Base-by-base conservation (phyloP, 1,284 basidiomycete genomes). In the Clitocybe nebularis region DNA sequence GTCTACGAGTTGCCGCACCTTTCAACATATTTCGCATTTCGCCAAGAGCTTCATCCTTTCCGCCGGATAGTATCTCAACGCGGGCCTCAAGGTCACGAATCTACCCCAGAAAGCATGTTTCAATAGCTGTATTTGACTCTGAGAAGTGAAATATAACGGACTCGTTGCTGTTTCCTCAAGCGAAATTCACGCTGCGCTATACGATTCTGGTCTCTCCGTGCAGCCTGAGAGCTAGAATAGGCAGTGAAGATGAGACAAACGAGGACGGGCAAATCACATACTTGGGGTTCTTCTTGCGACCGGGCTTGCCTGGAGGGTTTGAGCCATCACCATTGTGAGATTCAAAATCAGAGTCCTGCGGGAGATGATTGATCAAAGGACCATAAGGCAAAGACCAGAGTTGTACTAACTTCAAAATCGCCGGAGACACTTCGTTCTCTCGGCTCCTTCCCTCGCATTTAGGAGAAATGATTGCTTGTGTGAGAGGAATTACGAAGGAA, bases 161-260 rank as follows among this genome's bases (percentile, higher is more conserved):
- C 81, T 61, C 84, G 75, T 55, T 90, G 89, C 61, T 93, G 92
- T 61, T 94, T 94, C 52, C 91, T 74, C 41, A 93, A 71, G 30
- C 92, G 79, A 56, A 95, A 95, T 63, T 95, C 92, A 36, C 92
- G 79, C 63, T 95, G 93, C 1, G 92, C 92, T 45, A 94, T 91
- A 44, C 93, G 77, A 60, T 95, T 95, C 64, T 95, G 92, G 66
- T 91, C 88, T 52, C 87, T 77, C 54, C 87, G 68, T 11, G 88
- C 87, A 28, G 88, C 87, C 65, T 90, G 87, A 22, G 88, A 90
- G 67, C 88, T 88, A 33, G 60, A 36, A 26, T 58, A 52, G 61
- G 51, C 54, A 59, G 45, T 35, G 28, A 43, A 54, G 47, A 50
- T 54, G 58, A 53, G 42, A 46, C 52, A 29, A 29, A 38, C 29